Base-by-base conservation (phyloP, 148 eudicot species). In the Rhododendron henanense region DNA sequence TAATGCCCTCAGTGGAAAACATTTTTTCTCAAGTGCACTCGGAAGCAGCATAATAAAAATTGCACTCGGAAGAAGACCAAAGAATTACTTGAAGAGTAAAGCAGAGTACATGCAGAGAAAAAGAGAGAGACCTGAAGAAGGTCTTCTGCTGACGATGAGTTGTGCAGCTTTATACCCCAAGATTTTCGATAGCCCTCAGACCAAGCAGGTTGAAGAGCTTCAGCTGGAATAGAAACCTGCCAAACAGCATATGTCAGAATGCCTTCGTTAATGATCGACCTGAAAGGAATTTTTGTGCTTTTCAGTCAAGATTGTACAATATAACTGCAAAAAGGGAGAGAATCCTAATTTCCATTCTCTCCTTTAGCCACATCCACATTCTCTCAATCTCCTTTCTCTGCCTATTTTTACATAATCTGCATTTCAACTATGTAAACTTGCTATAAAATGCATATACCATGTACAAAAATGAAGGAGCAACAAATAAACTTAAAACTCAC, bases 161-260 rank as follows among this genome's bases (percentile, higher is more conserved):
- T 84, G 67, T 89, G 88, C 86, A 96, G 90, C 90, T 91, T 94
- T 86, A 77, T 63, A 78, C 92, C 93, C 98, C 98, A 94, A 41
- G 93, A 92, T 86, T 88, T 90, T 83, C 99, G 87, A 84, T 86
- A 89, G 77, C 82, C 87, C 28, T 93, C 97, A 13, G 96, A 93
- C 98, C 98, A 96, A 88, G 86, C 50, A 84, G 94, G 87, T 78
- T 88, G 90, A 83, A 96, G 90, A 81, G 96, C 99, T 87, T 95
- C 97, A 45, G 88, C 44, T 35, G 97, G 98, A 85, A 96, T 73
- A 78, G 90, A 91, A 78, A 90, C 98, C 99, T 96, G 90, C 87
- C 83, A 78, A 73, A 71, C 45, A 55, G 33, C 51, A 50, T 39
- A 35, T 37, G 47, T 19, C 41, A 75, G 79, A 37, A 35, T 75